Evolutionary conservation across 495 filamentous ascomycete genomes (phyloP), one percentile per base, ranked within the genome.

Genomic region (Neurospora sp.): DNA sequence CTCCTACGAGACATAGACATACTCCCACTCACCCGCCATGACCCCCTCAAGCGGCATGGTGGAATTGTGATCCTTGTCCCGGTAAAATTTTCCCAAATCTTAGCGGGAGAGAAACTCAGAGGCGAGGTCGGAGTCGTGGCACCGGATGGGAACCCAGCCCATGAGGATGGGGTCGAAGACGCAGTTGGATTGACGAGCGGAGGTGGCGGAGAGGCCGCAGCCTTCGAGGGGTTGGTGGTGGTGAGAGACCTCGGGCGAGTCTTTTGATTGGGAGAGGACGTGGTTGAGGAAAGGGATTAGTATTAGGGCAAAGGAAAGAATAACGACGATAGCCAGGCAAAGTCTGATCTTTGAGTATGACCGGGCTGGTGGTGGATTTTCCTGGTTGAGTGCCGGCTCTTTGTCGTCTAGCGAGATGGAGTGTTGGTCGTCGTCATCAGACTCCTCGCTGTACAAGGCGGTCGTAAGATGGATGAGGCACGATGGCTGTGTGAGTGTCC

Each of bases 21-120:
- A 22, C 4, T 72, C 38, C 71, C 71, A 72, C 39, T 72, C 71
- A 20, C 71, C 71, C 8, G 59, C 39, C 71, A 72, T 31, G 14
- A 72, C 53, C 1, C 69, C 31, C 9, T 40, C 27, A 2, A 72
- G 8, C 3, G 39, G 22, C 37, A 72, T 44, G 71, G 53, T 72
- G 5, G 16, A 5, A 39, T 72, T 72, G 2, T 22, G 35, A 9
- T 72, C 71, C 10, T 18, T 14, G 22, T 12, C 38, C 4, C 53
- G 18, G 38, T 72, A 31, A n/a, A 72, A 72, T 3, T 22, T 0
- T 4, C 4, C 40, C 71, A 61, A 69, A 5, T 69, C 61, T 39
- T 44, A 39, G 5, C 61, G 71, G 9, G 39, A 22, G 0, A 72
- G 53, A n/a, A 72, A 69, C 18, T 72, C 53, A 0, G 14, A 31